Base-by-base conservation (phyloP, 208 protist species). In the Leishmania martiniquensis region DNA sequence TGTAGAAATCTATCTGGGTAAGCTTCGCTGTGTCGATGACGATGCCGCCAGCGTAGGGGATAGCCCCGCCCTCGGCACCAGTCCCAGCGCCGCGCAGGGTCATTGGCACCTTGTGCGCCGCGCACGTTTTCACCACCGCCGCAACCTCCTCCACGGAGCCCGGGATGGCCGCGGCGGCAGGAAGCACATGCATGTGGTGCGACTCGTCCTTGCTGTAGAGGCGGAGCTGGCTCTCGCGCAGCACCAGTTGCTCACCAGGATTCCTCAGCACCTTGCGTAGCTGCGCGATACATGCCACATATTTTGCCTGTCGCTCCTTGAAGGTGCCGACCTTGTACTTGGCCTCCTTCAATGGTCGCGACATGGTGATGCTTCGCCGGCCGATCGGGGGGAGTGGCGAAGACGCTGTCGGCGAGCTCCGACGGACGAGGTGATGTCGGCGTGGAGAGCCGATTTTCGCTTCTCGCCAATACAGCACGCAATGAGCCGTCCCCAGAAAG, bases 1-100 rank as follows among this genome's bases (percentile, higher is more conserved):
- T 73, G 67, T 93, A 85, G 71, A 91, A 86, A 51, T 80, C 78
- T 52, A 91, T 86, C 7, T 52, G 39, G 32, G 63, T 78, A 22
- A 93, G 62, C 25, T 77, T 72, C 15, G 39, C 37, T 5, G 87
- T 90, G 68, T 91, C 89, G 39, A 94, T 89, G 20, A 94, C 87
- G 54, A 90, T 62, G 44, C 87, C 90, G 51, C 87, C 89, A 6
- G 80, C 83, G 75, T 87, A 86, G 2, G 86, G 87, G 62, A 94
- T 94, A 6, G 73, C 78, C 2, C 83, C 86, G 13, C 90, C 90
- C 83, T 92, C 88, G 47, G 90, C 5, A 1, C 90, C 90, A 2
- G 82, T 92, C 32, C 88, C 80, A 37, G 85, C 76, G 20, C 90
- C 90, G 20, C 86, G 80, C 51, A 86, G 88, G 37, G 88, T 91